These are phyloP conservation scores for Gynochthodes officinalis DNA, from an alignment of 257 asterid species.

Conservation along the genomic window DNA sequence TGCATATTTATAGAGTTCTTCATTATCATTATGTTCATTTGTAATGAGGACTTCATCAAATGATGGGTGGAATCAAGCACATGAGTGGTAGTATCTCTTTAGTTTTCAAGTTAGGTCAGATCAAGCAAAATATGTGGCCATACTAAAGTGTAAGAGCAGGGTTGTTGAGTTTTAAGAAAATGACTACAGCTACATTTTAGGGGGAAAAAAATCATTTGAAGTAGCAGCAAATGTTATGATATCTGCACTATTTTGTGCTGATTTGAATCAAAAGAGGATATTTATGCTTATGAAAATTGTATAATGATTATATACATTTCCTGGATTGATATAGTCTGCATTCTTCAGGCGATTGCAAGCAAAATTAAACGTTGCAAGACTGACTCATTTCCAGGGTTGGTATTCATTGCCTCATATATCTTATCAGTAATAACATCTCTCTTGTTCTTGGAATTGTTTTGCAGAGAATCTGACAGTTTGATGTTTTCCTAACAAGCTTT, in stretches of 20 bases:
- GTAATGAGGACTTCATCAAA: not conserved
- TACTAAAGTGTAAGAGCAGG: not conserved
- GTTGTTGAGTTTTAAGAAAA: not conserved
- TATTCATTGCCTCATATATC: conserved; percentile 1
- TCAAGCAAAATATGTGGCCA: not conserved
- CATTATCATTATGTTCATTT: not conserved
- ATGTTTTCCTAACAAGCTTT: not conserved
- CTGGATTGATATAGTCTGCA: conserved; percentile 11
- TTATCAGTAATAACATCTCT: not conserved
- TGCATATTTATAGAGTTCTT: not conserved
- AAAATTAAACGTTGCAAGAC: conserved; percentile 97
- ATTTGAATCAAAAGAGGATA: not conserved
- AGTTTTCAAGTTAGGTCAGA: not conserved
- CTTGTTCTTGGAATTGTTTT: conserved; percentile 7
- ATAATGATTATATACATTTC: not conserved
- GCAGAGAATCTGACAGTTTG: conserved; percentile 6
- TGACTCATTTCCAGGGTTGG: conserved; percentile 79
- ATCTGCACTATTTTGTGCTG: not conserved
- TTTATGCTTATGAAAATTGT: not conserved
- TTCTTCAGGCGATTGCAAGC: conserved; percentile 67
- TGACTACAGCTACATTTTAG: not conserved
- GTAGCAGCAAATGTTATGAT: not conserved
- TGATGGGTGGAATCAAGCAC: not conserved
- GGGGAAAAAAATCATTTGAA: not conserved
- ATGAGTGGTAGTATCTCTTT: not conserved